Percentiles rank a stretch among this genome's conserved stretches.
Evolutionary conservation across 1,139 yeast genomes (phyloP).

Genomic region (Pichia sp.): DNA sequence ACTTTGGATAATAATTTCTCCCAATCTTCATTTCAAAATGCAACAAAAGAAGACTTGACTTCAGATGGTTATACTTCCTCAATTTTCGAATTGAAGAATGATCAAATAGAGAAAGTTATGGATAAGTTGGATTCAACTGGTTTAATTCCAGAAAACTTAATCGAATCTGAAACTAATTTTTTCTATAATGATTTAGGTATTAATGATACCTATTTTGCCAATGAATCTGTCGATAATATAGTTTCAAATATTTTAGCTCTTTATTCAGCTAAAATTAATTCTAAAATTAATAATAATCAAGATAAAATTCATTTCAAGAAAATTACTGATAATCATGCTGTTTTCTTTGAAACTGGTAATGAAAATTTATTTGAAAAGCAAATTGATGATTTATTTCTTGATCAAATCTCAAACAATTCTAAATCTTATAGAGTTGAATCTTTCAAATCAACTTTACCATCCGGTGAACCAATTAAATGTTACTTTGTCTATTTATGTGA

Average conservation of each 20-base stretch:
- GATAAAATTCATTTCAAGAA: conserved; percentile 65
- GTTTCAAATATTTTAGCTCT: conserved; percentile 80
- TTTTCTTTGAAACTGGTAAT: conserved; percentile 63
- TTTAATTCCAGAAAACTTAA: conserved; percentile 78
- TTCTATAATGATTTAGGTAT: conserved; percentile 84
- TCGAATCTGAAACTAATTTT: conserved; percentile 85
- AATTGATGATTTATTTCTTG: conserved; percentile 77
- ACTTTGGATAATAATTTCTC: conserved; percentile 30
- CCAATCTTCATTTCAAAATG: conserved; percentile 27
- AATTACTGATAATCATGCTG: conserved; percentile 82
- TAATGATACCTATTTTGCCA: conserved; percentile 86
- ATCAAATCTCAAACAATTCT: conserved; percentile 33
- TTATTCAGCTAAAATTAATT: conserved; percentile 89
- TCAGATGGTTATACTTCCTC: conserved; percentile 60
- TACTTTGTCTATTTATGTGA: conserved; percentile 81
- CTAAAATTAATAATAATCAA: conserved; percentile 46
- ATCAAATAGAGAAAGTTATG: conserved; percentile 74
- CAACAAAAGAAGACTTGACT: conserved; percentile 24
- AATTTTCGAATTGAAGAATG: conserved; percentile 74
- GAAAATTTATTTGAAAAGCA: conserved; percentile 43
- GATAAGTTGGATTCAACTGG: conserved; percentile 79
- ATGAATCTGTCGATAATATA: conserved; percentile 73
- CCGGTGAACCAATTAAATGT: conserved; percentile 38
- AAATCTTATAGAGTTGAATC: conserved; percentile 70
- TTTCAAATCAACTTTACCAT: conserved; percentile 58